Evolutionary conservation across 768 basidiomycete species (phyloP), one percentile per base, ranked within the genome.

Genomic region (Mycena rosella): DNA sequence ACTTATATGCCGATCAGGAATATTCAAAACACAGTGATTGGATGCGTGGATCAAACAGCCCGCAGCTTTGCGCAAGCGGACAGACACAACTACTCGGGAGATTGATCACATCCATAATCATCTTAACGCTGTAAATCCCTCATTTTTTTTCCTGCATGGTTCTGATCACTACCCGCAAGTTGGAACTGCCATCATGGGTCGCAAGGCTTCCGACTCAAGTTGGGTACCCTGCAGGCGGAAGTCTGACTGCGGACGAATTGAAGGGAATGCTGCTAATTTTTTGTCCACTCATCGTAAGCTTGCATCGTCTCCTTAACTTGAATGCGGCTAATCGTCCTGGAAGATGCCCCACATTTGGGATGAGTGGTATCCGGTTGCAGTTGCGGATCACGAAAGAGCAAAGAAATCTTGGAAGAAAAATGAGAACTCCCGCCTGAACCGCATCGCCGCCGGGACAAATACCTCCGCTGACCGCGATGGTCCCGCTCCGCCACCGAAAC

Each of bases 221-320:
- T 14, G 76, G 76, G 0, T 65, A 71, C 27, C 69, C 76, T 9
- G 71, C 74, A 6, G 76, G 74, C 11, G 76, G 76, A 13, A 68
- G 57, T 7, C 69, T 77, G 6, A 72, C 62, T 1, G 68, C 74
- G 0, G 76, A 77, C 49, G 69, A 77, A 51, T 73, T 72, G 74
- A 75, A 75, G 47, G 60, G 54, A 7, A 60, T 73, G 60, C 40
- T 56, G 24, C 27, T 73, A 0, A 47, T 68, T 9, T 70, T 72
- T 49, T 65, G 61, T 22, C 68, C 72, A 2, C 32, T 75, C 18
- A 58, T 75, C 40, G 70, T 73, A 24, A 22, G 69, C 65, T 29
- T 36, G 1, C 9, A 36, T n/a, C 7, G 34, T 36, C 34, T 15
- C 34, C 15, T 36, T 36, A n/a, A n/a, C n/a, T n/a, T n/a, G n/a